Conservation (phyloP, 371 early-diverging fungal species). For the Racocetra persica region DNA sequence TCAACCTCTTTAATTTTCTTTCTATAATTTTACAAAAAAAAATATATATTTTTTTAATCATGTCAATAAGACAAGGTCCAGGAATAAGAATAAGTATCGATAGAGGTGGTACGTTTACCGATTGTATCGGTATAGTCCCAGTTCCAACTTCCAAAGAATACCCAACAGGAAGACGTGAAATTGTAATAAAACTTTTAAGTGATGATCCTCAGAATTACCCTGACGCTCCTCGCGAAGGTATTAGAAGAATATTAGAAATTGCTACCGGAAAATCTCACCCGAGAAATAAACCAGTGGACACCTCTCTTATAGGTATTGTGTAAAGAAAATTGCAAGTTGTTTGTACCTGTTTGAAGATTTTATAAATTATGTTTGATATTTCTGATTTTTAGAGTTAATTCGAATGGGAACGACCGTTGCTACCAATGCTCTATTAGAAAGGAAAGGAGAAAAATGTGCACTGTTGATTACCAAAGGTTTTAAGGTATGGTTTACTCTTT, state of each 20-base stretch:
- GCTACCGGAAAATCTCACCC: slow-evolving; percentile 78
- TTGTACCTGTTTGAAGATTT: slow-evolving; percentile 1
- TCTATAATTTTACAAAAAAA: too few relatives aligned
- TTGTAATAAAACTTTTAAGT: slow-evolving; percentile 84
- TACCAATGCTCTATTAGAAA: slow-evolving; percentile 92
- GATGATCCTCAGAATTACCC: slow-evolving; percentile 92
- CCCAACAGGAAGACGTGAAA: slow-evolving; percentile 56
- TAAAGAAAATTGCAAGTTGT: neutral
- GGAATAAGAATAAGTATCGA: slow-evolving; percentile 76
- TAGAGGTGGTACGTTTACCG: slow-evolving; percentile 91
- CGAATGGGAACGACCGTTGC: slow-evolving; percentile 98
- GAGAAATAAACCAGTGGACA: slow-evolving; percentile 78
- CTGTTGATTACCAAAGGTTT: slow-evolving; percentile 93
- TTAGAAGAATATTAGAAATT: slow-evolving; percentile 87
- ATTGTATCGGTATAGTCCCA: slow-evolving; percentile 66
- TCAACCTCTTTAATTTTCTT: too few relatives aligned
- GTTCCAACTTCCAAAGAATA: slow-evolving; percentile 62
- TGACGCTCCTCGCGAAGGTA: slow-evolving; percentile 95
- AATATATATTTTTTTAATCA: too few relatives aligned
- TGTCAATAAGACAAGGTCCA: neutral
- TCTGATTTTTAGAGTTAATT: slow-evolving; percentile 67
- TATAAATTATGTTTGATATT: neutral
- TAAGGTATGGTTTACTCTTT: slow-evolving; percentile 55
- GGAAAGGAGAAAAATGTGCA: slow-evolving; percentile 89
- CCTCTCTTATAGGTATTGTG: slow-evolving; percentile 68